Base-by-base conservation (phyloP, 2,329 filamentous ascomycete species). In the Colletotrichum sp. region DNA sequence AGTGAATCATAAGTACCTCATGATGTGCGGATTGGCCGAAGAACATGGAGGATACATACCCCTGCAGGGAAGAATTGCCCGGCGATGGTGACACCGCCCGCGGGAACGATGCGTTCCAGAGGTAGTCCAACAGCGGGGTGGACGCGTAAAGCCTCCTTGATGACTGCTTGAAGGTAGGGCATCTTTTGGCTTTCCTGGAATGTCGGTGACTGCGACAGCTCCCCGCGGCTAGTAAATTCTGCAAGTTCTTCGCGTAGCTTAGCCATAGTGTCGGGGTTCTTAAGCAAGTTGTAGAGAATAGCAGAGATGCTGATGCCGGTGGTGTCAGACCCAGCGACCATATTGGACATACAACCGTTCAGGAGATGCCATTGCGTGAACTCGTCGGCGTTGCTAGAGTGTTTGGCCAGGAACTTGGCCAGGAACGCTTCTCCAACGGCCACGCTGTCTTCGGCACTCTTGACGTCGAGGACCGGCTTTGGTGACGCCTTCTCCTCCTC, bases 91-190 rank as follows among this genome's bases (percentile, higher is more conserved):
- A 83, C 82, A 0, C 90, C 89, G 0, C 83, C 85, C 3, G 83
- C 71, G 0, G 89, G 88, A 0, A 90, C 88, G 0, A 86, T 82
- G 6, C 90, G 85, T 79, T 87, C 87, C 18, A 91, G 81, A 5
- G 88, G 86, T 10, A 90, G 80, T 6, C 88, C 89, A 0, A 86
- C 85, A 0, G 88, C 86, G 1, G 89, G 85, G 63, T 90, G 87
- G 18, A 91, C 81, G 18, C 90, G 86, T n/a, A 91, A 80, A 0
- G 88, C 87, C 79, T 91, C 90, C 68, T 90, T 90, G 55, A 91
- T 87, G 5, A 88, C 86, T 1, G 89, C 89, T 75, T 91, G 86
- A 10, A 91, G 83, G 76, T 91, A 92, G 0, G 88, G 88, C 79
- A 89, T 81, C 62, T 80, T 82, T n/a, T 84, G 85, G 6, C 77